These are phyloP conservation scores for Truncatella angustata DNA, from an alignment of 2,329 filamentous ascomycete species.

Conservation along the genomic window DNA sequence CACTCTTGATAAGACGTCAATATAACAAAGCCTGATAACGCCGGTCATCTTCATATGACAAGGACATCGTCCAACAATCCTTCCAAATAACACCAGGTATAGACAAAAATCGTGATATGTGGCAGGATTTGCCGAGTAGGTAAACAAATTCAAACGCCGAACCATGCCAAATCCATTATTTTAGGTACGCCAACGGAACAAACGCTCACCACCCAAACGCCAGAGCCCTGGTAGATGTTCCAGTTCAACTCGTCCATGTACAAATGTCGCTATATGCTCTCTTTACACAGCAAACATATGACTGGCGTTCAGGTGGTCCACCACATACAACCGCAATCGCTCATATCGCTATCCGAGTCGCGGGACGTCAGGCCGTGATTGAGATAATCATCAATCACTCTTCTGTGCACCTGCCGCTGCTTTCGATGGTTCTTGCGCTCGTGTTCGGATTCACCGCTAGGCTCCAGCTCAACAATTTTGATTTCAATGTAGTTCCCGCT, in stretches of 20 bases:
- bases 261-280: conserved; percentile 7
- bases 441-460: conserved; percentile 10
- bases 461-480: conserved; percentile 40
- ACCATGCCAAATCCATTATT: conserved; percentile 1
- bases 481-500: conserved; percentile 41
- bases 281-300: background rate
- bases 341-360: conserved; percentile 35
- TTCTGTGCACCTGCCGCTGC: conserved; percentile 6
- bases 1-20: background rate
- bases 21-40: background rate
- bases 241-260: conserved; percentile 5
- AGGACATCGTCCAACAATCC: background rate
- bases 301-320: conserved; percentile 39
- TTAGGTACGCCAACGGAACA: background rate
- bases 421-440: background rate
- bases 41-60: background rate
- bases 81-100: background rate
- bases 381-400: conserved; percentile 14
- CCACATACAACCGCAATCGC: conserved; percentile 54
- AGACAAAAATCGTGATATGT: background rate
- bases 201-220: background rate
- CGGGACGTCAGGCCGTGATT: conserved; percentile 15
- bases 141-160: conserved; percentile 4
- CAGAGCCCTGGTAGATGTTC: conserved; percentile 3
- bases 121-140: conserved; percentile 7